These are phyloP conservation scores for Podila minutissima DNA, from an alignment of 192 early-diverging fungal species.

Conservation along the genomic window DNA sequence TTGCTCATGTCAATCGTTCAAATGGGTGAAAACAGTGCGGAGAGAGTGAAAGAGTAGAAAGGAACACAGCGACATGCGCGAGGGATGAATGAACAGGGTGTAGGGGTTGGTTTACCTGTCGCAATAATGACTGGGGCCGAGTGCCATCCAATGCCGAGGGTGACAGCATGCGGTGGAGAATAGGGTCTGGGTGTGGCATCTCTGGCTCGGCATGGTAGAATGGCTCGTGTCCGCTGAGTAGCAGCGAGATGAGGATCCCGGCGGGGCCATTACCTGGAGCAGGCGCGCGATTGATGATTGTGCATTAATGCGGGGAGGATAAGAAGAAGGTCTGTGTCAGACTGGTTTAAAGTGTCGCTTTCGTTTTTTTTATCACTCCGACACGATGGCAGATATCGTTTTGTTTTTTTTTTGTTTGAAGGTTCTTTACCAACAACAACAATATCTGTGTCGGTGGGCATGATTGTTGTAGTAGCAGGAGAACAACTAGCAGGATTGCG, in stretches of 20 bases:
- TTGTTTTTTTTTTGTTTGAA: not conserved
- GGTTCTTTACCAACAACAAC: slow-evolving; percentile 22
- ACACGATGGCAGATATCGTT: not conserved
- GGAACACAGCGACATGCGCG: too few relatives aligned
- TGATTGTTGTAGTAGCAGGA: too few relatives aligned
- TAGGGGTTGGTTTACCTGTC: slow-evolving; percentile 19
- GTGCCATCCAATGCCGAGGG: slow-evolving; percentile 20
- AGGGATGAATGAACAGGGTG: not conserved
- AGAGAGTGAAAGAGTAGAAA: too few relatives aligned
- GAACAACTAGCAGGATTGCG: too few relatives aligned
- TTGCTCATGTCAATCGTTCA: not conserved
- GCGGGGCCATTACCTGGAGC: slow-evolving; percentile 41
- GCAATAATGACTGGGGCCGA: slow-evolving; percentile 27
- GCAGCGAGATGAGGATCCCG: slow-evolving; percentile 35
- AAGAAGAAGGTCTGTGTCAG: not conserved
- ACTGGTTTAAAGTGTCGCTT: not conserved
- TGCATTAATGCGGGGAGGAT: too few relatives aligned
- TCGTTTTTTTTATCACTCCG: too few relatives aligned
- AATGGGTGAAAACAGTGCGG: too few relatives aligned
- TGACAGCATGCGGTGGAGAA: slow-evolving; percentile 40
- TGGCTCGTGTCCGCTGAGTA: slow-evolving; percentile 36
- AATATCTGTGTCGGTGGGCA: slow-evolving; percentile 6
- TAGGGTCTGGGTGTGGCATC: slow-evolving; percentile 38
- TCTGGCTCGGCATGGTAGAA: slow-evolving; percentile 41
- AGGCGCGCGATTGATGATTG: too few relatives aligned